phyloP scores from a whole-genome alignment of 768 basidiomycete species.

The Lactarius trivialis region DNA sequence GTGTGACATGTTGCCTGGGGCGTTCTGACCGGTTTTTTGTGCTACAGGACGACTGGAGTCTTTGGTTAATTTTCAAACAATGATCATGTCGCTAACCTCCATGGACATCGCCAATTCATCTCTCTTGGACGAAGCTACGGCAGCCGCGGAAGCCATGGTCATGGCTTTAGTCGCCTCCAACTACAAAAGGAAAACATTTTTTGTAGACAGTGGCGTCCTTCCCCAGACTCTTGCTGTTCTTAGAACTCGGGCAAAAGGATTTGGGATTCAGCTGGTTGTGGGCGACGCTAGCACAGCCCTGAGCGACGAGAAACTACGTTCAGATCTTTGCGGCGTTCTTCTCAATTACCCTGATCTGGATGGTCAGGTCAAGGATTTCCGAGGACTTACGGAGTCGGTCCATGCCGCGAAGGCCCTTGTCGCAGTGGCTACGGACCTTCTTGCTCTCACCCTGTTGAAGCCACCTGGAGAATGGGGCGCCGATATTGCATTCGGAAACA shows the following conservation, averaged over 20 bases:
- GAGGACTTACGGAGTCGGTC: slow-evolving; percentile 52
- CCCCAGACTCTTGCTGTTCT: slow-evolving; percentile 91
- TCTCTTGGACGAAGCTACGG: slow-evolving; percentile 90
- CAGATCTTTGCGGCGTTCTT: slow-evolving; percentile 77
- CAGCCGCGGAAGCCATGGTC: slow-evolving; percentile 94
- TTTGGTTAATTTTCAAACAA: slow-evolving; percentile 93
- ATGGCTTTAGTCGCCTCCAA: slow-evolving; percentile 72
- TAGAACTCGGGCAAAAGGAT: slow-evolving; percentile 85
- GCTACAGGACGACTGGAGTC: slow-evolving; percentile 85
- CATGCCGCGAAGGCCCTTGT: slow-evolving; percentile 78
- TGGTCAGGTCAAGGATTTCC: slow-evolving; percentile 74
- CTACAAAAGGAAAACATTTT: slow-evolving; percentile 74
- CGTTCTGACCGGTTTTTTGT: slow-evolving; percentile 2
- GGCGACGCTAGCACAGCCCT: slow-evolving; percentile 50
- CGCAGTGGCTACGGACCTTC: slow-evolving; percentile 83
- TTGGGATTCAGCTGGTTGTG: slow-evolving; percentile 77
- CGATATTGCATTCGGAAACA: slow-evolving; percentile 92
- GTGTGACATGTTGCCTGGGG: background rate
- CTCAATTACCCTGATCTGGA: slow-evolving; percentile 94
- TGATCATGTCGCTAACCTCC: slow-evolving; percentile 88
- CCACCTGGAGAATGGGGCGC: slow-evolving; percentile 99
- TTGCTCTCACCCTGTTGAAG: slow-evolving; percentile 87
- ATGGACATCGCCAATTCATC: slow-evolving; percentile 97
- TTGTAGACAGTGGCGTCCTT: slow-evolving; percentile 76
- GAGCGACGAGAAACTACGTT: slow-evolving; percentile 44